These are phyloP conservation scores for Theileria orientalis DNA, from an alignment of 169 alveolate genomes.

Conservation along the genomic window DNA sequence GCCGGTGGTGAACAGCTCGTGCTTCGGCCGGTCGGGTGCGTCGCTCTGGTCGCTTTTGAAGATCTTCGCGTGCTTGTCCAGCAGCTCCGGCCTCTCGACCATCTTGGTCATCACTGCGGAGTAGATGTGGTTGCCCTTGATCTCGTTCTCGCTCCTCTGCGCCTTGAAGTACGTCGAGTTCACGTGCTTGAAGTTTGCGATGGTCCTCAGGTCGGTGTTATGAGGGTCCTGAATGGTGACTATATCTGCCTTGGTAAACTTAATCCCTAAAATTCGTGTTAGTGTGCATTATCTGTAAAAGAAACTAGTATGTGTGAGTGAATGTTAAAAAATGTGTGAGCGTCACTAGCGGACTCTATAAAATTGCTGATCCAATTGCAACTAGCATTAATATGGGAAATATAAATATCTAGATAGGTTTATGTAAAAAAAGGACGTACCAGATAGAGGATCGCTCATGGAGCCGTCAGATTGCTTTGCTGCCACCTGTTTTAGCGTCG, in stretches of 20 bases:
- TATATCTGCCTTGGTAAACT: conserved; percentile 61
- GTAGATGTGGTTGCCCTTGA: background rate
- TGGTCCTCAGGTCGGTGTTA: conserved; percentile 40
- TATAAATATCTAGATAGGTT: background rate
- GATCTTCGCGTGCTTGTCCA: conserved; percentile 46
- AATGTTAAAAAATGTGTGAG: too few relatives aligned
- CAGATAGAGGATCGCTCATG: conserved; percentile 72
- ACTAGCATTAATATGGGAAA: too few relatives aligned
- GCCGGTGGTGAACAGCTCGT: conserved; percentile 58
- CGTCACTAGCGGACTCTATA: too few relatives aligned
- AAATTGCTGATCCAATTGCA: too few relatives aligned
- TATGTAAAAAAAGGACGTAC: conserved; percentile 26
- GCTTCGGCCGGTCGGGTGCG: conserved; percentile 34
- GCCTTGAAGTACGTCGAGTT: conserved; percentile 18
- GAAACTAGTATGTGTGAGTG: too few relatives aligned
- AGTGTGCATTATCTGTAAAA: too few relatives aligned
- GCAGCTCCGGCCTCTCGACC: conserved; percentile 19
- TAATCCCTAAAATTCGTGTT: conserved; percentile 49
- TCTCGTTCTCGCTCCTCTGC: background rate
- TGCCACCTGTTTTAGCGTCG: conserved; percentile 83
- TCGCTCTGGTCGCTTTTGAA: conserved; percentile 2
- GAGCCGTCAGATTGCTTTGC: conserved; percentile 64
- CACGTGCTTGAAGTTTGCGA: conserved; percentile 43
- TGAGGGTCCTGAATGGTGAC: conserved; percentile 72
- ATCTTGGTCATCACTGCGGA: conserved; percentile 5